Evolutionary conservation across 2,329 filamentous ascomycete genomes (phyloP), one percentile per base, ranked within the genome.

Genomic region (Stemphylium lycopersici): DNA sequence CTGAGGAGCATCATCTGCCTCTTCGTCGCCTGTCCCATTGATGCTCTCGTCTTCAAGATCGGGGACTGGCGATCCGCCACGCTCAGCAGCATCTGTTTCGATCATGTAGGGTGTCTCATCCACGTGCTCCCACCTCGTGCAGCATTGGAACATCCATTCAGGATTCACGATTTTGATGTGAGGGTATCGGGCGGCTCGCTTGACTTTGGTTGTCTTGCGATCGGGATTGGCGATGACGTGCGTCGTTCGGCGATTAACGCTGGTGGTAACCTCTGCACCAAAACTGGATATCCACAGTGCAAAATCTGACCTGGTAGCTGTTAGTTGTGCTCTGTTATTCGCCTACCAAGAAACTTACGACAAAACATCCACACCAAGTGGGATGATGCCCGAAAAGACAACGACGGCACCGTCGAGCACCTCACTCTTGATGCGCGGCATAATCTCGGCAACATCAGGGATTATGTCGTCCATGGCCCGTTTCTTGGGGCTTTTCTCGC

Each of bases 91-190:
- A 46, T 91, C 87, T 2, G 92, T 82, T n/a, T 88, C 82, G 41
- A 96, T 83, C n/a, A 90, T 79, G 68, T 93, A 96, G 0, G 89
- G 87, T 2, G 81, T 81, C 72, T 97, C 93, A 51, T 95, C 87
- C 10, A 96, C 80, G 52, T 85, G 87, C 59, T 84, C 81, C 95
- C 95, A 99, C 72, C 89, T 88, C 22, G 87, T 89, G 59, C 98
- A 86, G 50, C 88, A 96, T 63, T 93, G 89, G 29, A 88, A 83
- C 26, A 99, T 85, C 95, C 95, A 99, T 66, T 91, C 87, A 48
- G 92, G 90, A 64, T 89, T 92, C 42, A 99, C 95, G 54, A 99
- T 96, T 72, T 92, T 93, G 75, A 98, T 90, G 46, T 86, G 85
- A 0, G 89, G 81, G 50, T 91, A 89, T 59, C 87, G 86, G 12